Evolutionary conservation across 306 rosid genomes (phyloP).

Genomic region (Cicer chorassanicum): DNA sequence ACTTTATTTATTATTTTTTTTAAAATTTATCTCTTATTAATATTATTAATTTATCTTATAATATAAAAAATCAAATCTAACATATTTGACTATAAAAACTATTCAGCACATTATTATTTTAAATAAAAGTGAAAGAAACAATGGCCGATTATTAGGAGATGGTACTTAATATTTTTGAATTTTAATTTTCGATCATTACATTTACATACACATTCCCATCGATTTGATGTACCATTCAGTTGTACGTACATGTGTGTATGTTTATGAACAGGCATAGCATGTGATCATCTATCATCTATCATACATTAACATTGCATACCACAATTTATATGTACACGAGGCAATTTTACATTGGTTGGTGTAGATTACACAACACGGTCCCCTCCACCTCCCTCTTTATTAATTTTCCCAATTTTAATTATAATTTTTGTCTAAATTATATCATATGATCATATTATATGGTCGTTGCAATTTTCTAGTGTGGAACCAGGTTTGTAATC

Average conservation of each 20-base stretch:
- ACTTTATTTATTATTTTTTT: too few relatives aligned
- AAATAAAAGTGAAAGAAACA: too few relatives aligned
- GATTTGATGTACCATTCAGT: constrained; percentile 24
- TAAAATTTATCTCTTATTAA: too few relatives aligned
- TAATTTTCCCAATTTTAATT: neutral
- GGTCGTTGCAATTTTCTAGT: constrained; percentile 2
- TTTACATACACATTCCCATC: neutral
- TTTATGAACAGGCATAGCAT: constrained; percentile 44
- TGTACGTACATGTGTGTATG: constrained; percentile 15
- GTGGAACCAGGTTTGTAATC: constrained; percentile 28
- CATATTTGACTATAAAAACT: too few relatives aligned
- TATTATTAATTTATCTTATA: too few relatives aligned
- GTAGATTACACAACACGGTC: constrained; percentile 9
- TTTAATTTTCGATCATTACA: neutral
- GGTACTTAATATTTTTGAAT: too few relatives aligned
- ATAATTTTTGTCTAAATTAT: neutral
- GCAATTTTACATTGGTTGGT: constrained; percentile 10
- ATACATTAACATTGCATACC: constrained; percentile 2
- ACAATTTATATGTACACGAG: constrained; percentile 14
- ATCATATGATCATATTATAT: neutral
- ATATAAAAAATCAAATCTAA: too few relatives aligned
- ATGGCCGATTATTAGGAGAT: too few relatives aligned
- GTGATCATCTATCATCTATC: constrained; percentile 15
- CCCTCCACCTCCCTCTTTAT: neutral
- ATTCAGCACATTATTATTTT: too few relatives aligned